phyloP scores from a whole-genome alignment of 352 stramenopile genomes.

The Thraustochytrium sp. region DNA sequence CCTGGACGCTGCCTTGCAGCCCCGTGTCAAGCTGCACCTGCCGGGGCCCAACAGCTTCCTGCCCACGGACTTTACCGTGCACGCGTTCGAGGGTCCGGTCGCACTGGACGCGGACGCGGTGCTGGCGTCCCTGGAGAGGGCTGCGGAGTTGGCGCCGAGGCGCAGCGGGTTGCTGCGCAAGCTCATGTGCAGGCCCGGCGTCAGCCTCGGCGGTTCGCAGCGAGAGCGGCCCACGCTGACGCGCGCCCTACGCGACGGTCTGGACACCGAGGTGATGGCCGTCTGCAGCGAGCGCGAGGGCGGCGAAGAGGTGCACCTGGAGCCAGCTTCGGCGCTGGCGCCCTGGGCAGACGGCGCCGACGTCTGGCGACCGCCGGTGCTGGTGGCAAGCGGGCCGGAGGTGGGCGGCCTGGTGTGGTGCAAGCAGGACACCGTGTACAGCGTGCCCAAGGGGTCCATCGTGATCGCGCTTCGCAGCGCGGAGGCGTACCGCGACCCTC shows the following conservation, averaged over 20 bases:
- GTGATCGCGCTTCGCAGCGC: background rate
- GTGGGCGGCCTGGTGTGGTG: conserved; percentile 10
- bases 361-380: too few relatives aligned
- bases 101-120: background rate
- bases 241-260: background rate
- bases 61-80: conserved; percentile 38
- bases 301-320: background rate
- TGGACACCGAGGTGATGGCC: background rate
- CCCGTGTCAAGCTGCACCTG: background rate
- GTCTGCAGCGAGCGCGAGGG: background rate
- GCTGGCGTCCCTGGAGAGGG: background rate
- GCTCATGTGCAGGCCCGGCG: background rate
- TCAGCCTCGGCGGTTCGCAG: background rate
- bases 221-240: background rate
- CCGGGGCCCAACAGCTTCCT: conserved; percentile 44
- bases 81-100: background rate
- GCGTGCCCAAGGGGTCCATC: conserved; percentile 32
- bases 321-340: background rate
- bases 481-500: background rate
- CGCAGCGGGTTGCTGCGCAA: background rate
- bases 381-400: background rate
- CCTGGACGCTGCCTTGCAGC: background rate
- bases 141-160: background rate
- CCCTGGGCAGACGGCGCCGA: background rate
- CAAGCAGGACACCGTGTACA: conserved; percentile 41